Evolutionary conservation across 768 basidiomycete genomes (phyloP), one percentile per base, ranked within the genome.

Genomic region (Pleurotus cornucopiae): DNA sequence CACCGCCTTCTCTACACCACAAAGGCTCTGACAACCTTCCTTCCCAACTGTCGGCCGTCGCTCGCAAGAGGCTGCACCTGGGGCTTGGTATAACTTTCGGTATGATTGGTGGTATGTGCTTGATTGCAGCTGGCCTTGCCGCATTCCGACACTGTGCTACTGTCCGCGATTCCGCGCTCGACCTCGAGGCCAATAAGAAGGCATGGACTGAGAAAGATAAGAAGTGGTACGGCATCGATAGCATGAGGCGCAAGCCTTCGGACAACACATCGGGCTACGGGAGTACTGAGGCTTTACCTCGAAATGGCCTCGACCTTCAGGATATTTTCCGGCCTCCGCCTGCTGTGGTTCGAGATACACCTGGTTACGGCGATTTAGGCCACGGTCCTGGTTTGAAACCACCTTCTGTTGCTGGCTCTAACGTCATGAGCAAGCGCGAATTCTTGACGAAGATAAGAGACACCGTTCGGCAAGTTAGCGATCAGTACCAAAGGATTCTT

Each of bases 381-480:
- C 69, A 84, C 38, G 84, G 78, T 23, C n/a, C n/a, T 12, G 41
- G n/a, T 7, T 23, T 18, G 11, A 39, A 16, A 25, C 23, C 39
- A 7, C 39, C 39, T n/a, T 53, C 39, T 40, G 39, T 43, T 21
- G 49, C 49, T 34, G 51, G 51, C 23, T 53, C 51, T 11, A 53
- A 53, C 12, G 60, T 86, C 39, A 84, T 89, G 78, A 85, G 78
- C 65, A 91, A 89, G 67, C 75, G 72, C 14, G 85, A 88, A 64
- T 89, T 90, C 63, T 61, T 89, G 52, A 76, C 77, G n/a, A 79
- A 73, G 65, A 76, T 90, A 43, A 79, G 73, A 59, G 75, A 82
- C 47, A 85, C 86, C 2, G 83, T 86, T 34, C 76, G 88, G 55
- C 78, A 82, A 44, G 86, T 88, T 58, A 89, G 88, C 71, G 79